Evolutionary conservation across 805 yeast genomes (phyloP), one percentile per base, ranked within the genome.

Genomic region (Wickerhamomyces sydowiorum): DNA sequence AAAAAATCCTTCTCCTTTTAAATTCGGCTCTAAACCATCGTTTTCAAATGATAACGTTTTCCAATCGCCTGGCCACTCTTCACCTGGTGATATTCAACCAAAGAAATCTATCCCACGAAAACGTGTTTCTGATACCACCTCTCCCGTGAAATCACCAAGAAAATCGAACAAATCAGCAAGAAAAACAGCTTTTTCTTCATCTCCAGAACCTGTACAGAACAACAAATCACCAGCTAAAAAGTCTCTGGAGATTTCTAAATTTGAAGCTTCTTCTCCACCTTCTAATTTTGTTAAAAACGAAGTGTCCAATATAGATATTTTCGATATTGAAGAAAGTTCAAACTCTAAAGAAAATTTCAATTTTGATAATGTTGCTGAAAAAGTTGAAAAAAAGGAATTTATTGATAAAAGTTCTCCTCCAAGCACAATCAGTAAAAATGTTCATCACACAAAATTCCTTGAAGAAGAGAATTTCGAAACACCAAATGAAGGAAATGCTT

Each of bases 41-140:
- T 64, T 67, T 45, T 52, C 65, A 1, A 50, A 51, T 21, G 67
- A 64, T 9, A 65, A 66, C 44, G 59, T 65, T 4, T 67, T 66
- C 48, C 72, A 67, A 44, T 44, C 57, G 3, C 45, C 57, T 13
- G 15, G 14, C 7, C 20, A 22, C 4, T 32, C 51, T 8, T 52
- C 59, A 1, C 53, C 56, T 9, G 52, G 50, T 12, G 14, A 30
- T 9, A 22, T 41, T 22, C 46, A 41, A 12, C 6, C 44, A 3
- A 45, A 42, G 15, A 53, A 51, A 29, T 14, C 36, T 2, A 52
- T 56, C n/a, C 61, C 61, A 28, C 47, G 46, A 27, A 57, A 57
- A 33, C 56, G 61, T 42, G 7, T 40, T 17, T 41, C 48, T 14
- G 56, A 52, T 23, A 28, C 17, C 4, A 28, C 30, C 21, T 32